Evolutionary conservation across 768 basidiomycete species (phyloP).

Genomic region (Rhodocollybia butyracea): DNA sequence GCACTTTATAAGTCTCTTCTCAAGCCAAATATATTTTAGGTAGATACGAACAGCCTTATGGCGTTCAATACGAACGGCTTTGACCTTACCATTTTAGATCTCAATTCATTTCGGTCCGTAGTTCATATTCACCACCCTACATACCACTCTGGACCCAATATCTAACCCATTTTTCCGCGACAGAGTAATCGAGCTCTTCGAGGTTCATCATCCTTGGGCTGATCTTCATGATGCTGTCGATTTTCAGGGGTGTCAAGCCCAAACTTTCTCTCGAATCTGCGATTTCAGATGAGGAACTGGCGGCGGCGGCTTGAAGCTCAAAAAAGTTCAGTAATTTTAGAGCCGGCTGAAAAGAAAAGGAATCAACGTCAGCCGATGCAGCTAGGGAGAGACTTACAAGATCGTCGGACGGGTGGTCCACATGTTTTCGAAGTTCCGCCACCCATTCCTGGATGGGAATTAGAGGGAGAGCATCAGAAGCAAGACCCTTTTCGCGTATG

Average conservation of each 20-base stretch:
- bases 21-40: too few species aligned
- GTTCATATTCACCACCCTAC: not conserved
- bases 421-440: conserved; percentile 10
- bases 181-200: conserved; percentile 18
- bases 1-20: too few species aligned
- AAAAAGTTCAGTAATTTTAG: conserved; percentile 34
- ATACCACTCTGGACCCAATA: conserved; percentile 33
- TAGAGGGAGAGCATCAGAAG: conserved; percentile 6
- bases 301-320: conserved; percentile 15
- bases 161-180: conserved; percentile 31
- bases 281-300: conserved; percentile 8
- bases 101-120: too few species aligned
- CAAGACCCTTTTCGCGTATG: conserved; percentile 1
- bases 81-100: too few species aligned
- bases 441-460: conserved; percentile 22
- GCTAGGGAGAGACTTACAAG: conserved; percentile 11
- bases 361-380: not conserved
- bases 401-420: conserved; percentile 9
- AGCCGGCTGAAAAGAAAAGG: conserved; percentile 24
- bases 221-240: conserved; percentile 22
- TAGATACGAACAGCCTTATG: too few species aligned
- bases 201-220: conserved; percentile 32
- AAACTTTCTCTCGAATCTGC: conserved; percentile 15
- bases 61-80: too few species aligned
- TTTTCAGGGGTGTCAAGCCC: conserved; percentile 25